Conservation (phyloP, 164 flowering plant genomes). For the Macadamia integrifolia region DNA sequence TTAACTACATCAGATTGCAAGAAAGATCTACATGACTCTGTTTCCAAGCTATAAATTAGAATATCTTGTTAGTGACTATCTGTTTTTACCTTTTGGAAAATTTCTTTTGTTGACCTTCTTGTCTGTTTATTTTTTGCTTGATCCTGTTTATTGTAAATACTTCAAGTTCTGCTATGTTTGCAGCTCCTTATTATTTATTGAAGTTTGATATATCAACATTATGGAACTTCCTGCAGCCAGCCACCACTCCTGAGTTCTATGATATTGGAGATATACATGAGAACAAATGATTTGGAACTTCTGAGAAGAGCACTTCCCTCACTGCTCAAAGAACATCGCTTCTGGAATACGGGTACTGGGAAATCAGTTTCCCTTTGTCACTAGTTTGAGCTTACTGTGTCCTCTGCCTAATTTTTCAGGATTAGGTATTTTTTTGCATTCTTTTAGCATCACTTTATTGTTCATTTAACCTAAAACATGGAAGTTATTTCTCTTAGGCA, state of each 20-base stretch:
- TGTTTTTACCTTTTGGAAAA: not conserved
- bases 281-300: slow-evolving; percentile 30
- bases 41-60: not conserved
- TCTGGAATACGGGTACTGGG: slow-evolving; percentile 46
- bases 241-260: slow-evolving; percentile 51
- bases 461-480: not conserved
- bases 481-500: slow-evolving; percentile 30
- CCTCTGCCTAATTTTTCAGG: not conserved
- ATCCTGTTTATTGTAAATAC: no score
- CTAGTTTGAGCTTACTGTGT: not conserved
- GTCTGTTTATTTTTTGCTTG: no score
- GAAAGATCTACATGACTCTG: not conserved
- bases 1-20: no score
- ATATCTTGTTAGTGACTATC: not conserved
- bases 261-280: slow-evolving; percentile 37
- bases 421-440: not conserved
- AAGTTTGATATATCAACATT: slow-evolving; percentile 7
- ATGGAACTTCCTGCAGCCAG: slow-evolving; percentile 38
- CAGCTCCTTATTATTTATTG: not conserved
- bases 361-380: not conserved
- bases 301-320: slow-evolving; percentile 38
- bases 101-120: no score
- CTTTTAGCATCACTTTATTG: not conserved
- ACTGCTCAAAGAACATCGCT: slow-evolving; percentile 36
- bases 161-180: not conserved